Evolutionary conservation across 1,284 basidiomycete genomes (phyloP).

Genomic region (Somion occarium): DNA sequence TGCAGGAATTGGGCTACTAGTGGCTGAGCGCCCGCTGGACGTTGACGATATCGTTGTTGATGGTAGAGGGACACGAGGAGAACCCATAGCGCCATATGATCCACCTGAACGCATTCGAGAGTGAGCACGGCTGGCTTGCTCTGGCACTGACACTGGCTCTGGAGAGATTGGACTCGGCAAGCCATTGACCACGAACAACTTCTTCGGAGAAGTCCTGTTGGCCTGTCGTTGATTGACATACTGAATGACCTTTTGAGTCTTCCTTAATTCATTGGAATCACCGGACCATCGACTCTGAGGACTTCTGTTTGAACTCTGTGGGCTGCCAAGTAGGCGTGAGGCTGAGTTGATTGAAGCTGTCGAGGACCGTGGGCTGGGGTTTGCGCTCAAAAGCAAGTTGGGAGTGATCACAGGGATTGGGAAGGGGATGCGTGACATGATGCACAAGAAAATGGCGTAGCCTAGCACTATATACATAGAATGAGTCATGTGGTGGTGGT

Average conservation of each 20-base stretch:
- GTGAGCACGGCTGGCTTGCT: too few species aligned
- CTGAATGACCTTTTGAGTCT: too few species aligned
- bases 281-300: too few species aligned
- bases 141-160: background rate
- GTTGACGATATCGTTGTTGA: background rate
- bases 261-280: too few species aligned
- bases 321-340: slow-evolving; percentile 12
- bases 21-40: background rate
- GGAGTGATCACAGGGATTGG: slow-evolving; percentile 21
- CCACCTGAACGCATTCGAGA: background rate
- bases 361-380: slow-evolving; percentile 11
- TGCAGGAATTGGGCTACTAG: slow-evolving; percentile 4
- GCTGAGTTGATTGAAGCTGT: slow-evolving; percentile 17
- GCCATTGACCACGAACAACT: slow-evolving; percentile 15
- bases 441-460: slow-evolving; percentile 27
- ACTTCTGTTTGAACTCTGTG: background rate
- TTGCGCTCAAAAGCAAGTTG: slow-evolving; percentile 15
- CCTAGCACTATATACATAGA: slow-evolving; percentile 22
- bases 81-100: slow-evolving; percentile 17
- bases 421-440: slow-evolving; percentile 26
- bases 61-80: slow-evolving; percentile 3
- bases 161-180: slow-evolving; percentile 1
- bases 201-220: slow-evolving; percentile 10
- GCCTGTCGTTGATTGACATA: slow-evolving; percentile 4
- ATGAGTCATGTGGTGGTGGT: slow-evolving; percentile 1